Evolutionary conservation across 305 asterid species (phyloP).

Genomic region (Ilex paraguariensis): DNA sequence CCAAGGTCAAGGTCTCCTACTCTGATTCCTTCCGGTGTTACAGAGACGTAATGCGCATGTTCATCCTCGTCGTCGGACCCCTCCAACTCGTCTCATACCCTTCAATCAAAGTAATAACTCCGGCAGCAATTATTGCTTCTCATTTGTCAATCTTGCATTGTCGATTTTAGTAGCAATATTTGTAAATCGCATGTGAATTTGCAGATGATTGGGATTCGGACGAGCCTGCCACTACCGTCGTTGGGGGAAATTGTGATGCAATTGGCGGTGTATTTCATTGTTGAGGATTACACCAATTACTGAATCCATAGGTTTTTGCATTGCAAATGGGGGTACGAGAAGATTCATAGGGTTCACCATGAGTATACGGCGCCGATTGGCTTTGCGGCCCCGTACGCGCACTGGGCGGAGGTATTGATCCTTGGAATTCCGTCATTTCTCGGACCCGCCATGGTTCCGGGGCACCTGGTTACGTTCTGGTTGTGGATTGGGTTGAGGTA

Average conservation of each 20-base stretch:
- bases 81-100: constrained; percentile 93
- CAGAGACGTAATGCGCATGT: constrained; percentile 80
- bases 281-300: constrained; percentile 88
- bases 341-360: constrained; percentile 91
- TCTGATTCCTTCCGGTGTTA: constrained; percentile 60
- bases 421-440: constrained; percentile 94
- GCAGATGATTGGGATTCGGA: constrained; percentile 77
- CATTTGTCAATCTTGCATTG: background rate
- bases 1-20: constrained; percentile 61
- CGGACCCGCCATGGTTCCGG: constrained; percentile 91
- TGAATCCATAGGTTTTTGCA: constrained; percentile 94
- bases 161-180: background rate
- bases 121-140: background rate
- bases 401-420: constrained; percentile 94
- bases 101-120: constrained; percentile 44
- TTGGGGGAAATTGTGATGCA: constrained; percentile 63
- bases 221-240: constrained; percentile 90
- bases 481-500: constrained; percentile 88
- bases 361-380: constrained; percentile 94
- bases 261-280: constrained; percentile 65
- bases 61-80: constrained; percentile 81
- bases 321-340: constrained; percentile 94
- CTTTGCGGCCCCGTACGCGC: constrained; percentile 93
- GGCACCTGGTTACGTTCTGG: constrained; percentile 95
- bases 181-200: background rate